These are phyloP conservation scores for Ceratobasidium sp. DNA, from an alignment of 1,284 basidiomycete species.

Conservation along the genomic window DNA sequence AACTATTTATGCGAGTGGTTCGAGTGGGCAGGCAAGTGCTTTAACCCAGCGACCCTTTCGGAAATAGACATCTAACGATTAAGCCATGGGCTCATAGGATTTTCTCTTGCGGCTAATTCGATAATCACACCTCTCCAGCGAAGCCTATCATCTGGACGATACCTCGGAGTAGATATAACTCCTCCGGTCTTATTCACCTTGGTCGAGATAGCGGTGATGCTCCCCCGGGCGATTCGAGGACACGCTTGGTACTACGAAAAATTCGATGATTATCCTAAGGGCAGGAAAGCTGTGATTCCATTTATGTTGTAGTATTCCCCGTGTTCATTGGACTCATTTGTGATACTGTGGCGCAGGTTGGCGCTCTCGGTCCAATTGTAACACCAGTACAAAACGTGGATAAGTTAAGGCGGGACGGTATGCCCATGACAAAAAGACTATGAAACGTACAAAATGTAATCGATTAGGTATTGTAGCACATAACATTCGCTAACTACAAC, in stretches of 20 bases:
- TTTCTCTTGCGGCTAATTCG: constrained; percentile 44
- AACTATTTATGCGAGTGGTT: constrained; percentile 95
- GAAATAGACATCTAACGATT: background rate
- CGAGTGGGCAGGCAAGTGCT: constrained; percentile 76
- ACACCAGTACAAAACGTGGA: too few relatives aligned
- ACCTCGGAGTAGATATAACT: constrained; percentile 51
- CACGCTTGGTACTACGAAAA: constrained; percentile 84
- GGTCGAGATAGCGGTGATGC: constrained; percentile 79
- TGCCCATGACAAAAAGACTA: too few relatives aligned
- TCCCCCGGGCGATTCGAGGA: constrained; percentile 82
- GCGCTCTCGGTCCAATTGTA: background rate
- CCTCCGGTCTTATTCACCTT: constrained; percentile 85
- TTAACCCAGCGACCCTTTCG: background rate
- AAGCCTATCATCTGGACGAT: constrained; percentile 1
- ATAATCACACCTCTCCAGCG: constrained; percentile 33
- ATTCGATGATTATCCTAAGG: constrained; percentile 78
- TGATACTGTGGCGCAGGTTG: background rate
- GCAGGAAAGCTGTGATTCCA: constrained; percentile 76
- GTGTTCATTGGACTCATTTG: too few relatives aligned
- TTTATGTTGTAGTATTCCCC: constrained; percentile 65
- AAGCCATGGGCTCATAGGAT: constrained; percentile 28
- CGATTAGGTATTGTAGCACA: too few relatives aligned
- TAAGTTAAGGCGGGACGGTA: too few relatives aligned
- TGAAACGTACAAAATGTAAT: too few relatives aligned
- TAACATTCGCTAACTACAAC: too few relatives aligned